These are phyloP conservation scores for Lasiodiplodia gonubiensis DNA, from an alignment of 2,329 filamentous ascomycete species.

Conservation along the genomic window DNA sequence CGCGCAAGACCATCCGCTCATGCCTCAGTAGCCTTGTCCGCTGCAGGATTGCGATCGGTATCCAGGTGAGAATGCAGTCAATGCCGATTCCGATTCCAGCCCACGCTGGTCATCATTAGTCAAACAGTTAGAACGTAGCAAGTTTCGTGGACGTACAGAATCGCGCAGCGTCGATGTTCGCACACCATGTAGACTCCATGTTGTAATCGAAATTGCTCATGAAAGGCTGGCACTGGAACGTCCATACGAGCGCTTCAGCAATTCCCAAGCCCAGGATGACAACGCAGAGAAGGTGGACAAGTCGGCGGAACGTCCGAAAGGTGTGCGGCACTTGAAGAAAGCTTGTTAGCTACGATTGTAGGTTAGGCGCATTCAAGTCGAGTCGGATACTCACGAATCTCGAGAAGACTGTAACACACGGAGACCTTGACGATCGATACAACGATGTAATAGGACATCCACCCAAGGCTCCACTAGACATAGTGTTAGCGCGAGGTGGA, in stretches of 20 bases:
- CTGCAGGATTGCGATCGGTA: slow-evolving; percentile 24
- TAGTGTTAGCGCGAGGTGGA: neutral
- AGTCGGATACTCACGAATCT: slow-evolving; percentile 14
- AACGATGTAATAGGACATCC: slow-evolving; percentile 25
- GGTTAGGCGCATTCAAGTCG: no score
- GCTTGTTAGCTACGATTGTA: neutral
- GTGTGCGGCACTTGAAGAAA: slow-evolving; percentile 13
- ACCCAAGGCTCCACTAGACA: slow-evolving; percentile 17
- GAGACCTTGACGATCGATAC: slow-evolving; percentile 28
- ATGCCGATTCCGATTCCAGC: slow-evolving; percentile 25
- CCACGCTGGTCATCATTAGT: slow-evolving; percentile 19
- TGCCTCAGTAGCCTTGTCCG: slow-evolving; percentile 21
- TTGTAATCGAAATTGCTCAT: slow-evolving; percentile 27
- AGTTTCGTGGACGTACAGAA: slow-evolving; percentile 5
- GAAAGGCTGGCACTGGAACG: slow-evolving; percentile 26
- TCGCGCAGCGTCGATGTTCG: slow-evolving; percentile 21
- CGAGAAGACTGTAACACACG: slow-evolving; percentile 28
- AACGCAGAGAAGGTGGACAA: slow-evolving; percentile 9
- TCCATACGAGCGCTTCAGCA: slow-evolving; percentile 23
- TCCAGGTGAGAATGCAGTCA: slow-evolving; percentile 22
- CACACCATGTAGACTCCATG: slow-evolving; percentile 11
- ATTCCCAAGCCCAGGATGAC: slow-evolving; percentile 22
- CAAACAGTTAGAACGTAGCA: neutral
- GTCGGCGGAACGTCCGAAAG: slow-evolving; percentile 14
- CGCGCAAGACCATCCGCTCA: slow-evolving; percentile 14